Evolutionary conservation across 352 stramenopile genomes (phyloP).

Genomic region (Pelagophyceae sp.): DNA sequence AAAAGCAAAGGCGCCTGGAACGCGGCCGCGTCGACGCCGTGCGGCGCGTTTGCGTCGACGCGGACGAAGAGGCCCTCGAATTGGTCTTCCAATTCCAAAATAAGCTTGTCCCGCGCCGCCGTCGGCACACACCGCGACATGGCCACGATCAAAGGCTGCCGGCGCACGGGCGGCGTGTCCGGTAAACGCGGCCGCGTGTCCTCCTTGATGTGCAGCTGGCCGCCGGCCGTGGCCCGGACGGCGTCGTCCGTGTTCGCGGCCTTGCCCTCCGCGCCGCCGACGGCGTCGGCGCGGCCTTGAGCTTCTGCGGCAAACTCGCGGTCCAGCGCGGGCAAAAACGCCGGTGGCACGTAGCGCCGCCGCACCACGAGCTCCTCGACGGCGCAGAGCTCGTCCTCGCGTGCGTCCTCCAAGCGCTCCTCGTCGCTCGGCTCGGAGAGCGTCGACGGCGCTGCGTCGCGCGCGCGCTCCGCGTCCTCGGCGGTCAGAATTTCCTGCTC

Average conservation of each 20-base stretch:
- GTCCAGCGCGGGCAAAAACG: not conserved
- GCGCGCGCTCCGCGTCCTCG: slow-evolving; percentile 25
- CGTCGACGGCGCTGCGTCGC: not conserved
- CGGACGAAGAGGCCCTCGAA: slow-evolving; percentile 25
- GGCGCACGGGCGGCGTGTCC: slow-evolving; percentile 9
- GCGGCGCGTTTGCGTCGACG: slow-evolving; percentile 4
- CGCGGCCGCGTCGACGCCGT: slow-evolving; percentile 23
- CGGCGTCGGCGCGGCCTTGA: not conserved
- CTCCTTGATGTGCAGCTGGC: not conserved
- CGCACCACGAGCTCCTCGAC: slow-evolving; percentile 18
- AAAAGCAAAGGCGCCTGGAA: slow-evolving; percentile 24
- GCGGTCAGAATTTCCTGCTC: slow-evolving; percentile 20
- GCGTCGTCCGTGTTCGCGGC: not conserved
- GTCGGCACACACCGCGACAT: slow-evolving; percentile 18
- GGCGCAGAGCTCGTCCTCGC: slow-evolving; percentile 28
- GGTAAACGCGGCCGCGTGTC: slow-evolving; percentile 8
- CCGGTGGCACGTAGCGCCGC: not conserved
- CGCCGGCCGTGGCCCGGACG: not conserved
- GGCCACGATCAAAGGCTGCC: slow-evolving; percentile 15
- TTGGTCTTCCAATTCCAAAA: slow-evolving; percentile 15
- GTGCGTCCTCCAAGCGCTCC: slow-evolving; percentile 23
- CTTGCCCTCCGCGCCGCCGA: not conserved
- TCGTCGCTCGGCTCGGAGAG: slow-evolving; percentile 22
- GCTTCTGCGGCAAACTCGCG: not conserved
- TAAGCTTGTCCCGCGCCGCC: slow-evolving; percentile 18